phyloP scores from a whole-genome alignment of 768 basidiomycete species.

The Boletus vinaceobasis region DNA sequence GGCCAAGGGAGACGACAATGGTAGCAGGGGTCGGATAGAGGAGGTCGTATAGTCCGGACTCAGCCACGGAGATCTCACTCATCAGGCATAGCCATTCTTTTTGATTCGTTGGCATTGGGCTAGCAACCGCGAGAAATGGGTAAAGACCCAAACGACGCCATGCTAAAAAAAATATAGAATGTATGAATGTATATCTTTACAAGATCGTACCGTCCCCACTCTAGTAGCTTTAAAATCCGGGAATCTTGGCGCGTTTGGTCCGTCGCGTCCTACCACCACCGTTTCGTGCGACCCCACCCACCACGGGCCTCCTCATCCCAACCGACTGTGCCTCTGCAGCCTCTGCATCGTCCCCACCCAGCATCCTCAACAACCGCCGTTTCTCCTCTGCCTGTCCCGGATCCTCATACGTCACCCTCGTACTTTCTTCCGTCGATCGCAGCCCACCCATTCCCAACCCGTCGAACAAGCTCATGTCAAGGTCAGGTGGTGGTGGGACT shows the following conservation, averaged over 20 bases:
- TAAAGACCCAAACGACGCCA: background rate
- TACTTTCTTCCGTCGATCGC: constrained; percentile 39
- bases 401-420: constrained; percentile 67
- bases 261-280: background rate
- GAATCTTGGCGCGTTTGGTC: background rate
- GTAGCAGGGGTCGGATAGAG: background rate
- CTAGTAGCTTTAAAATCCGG: background rate
- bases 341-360: constrained; percentile 31
- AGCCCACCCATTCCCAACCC: constrained; percentile 14
- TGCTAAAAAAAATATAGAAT: too few species aligned
- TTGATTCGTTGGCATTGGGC: background rate
- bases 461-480: constrained; percentile 31
- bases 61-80: too few species aligned
- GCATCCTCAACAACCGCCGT: constrained; percentile 52
- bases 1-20: background rate
- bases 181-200: background rate
- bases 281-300: background rate
- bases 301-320: background rate
- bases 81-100: background rate
- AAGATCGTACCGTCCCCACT: background rate
- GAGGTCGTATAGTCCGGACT: background rate
- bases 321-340: background rate
- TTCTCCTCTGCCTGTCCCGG: constrained; percentile 59
- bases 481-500: constrained; percentile 10
- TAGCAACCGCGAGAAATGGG: background rate